Percentiles rank a stretch among this genome's conserved stretches.
These are phyloP conservation scores for Ottelia alismoides DNA, from an alignment of 106 monocot genomes.

Conservation along the genomic window DNA sequence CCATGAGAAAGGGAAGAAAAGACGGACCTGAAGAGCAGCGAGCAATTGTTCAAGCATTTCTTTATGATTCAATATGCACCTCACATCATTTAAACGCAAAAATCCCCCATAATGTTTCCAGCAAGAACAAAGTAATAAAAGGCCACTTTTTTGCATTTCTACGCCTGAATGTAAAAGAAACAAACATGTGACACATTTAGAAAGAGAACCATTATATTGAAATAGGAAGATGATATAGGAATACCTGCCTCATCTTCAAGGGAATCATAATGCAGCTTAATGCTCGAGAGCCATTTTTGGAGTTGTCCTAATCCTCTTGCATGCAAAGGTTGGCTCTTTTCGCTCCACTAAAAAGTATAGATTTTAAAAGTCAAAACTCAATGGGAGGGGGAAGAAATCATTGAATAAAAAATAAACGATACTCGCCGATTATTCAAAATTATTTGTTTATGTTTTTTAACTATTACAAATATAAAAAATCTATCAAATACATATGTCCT, in stretches of 20 bases:
- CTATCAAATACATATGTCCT: too few species aligned
- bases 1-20: too few species aligned
- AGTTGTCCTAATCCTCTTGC: constrained; percentile 14
- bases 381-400: too few species aligned
- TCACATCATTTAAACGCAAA: background rate
- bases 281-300: constrained; percentile 4
- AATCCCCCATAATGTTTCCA: constrained; percentile 13
- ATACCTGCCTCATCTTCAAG: constrained; percentile 8
- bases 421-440: too few species aligned
- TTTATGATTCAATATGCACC: background rate
- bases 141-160: background rate
- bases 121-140: constrained; percentile 10
- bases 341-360: constrained; percentile 12
- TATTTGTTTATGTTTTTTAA: too few species aligned
- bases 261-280: constrained; percentile 1
- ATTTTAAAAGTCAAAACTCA: too few species aligned
- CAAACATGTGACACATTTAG: background rate
- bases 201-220: background rate
- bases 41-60: constrained; percentile 11
- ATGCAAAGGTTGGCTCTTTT: constrained; percentile 11
- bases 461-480: too few species aligned
- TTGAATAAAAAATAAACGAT: too few species aligned
- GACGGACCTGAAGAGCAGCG: constrained; percentile 14
- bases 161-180: background rate
- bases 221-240: background rate